Percentiles rank a stretch among this genome's conserved stretches.
Conservation (phyloP, 768 basidiomycete genomes). For the Boletus rubescentipes region DNA sequence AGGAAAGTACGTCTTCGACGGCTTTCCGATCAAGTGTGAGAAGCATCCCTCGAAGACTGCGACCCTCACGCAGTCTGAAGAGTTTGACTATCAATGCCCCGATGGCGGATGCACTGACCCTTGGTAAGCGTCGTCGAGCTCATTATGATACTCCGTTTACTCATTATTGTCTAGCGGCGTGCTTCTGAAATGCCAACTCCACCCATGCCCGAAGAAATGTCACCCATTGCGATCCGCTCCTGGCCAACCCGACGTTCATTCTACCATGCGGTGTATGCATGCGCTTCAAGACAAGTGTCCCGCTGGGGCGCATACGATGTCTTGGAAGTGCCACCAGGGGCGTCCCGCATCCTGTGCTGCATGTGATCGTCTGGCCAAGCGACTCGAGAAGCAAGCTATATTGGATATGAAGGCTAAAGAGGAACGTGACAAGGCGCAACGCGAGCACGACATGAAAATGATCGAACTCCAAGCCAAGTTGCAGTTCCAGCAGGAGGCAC, state of each 20-base stretch:
- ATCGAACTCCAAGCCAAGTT: constrained; percentile 45
- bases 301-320: constrained; percentile 40
- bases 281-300: constrained; percentile 40
- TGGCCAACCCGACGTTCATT: constrained; percentile 31
- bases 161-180: constrained; percentile 9
- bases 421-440: constrained; percentile 45
- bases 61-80: constrained; percentile 37
- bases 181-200: constrained; percentile 27
- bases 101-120: constrained; percentile 63
- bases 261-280: constrained; percentile 42
- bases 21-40: constrained; percentile 60
- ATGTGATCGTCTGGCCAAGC: constrained; percentile 45
- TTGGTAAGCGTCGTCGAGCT: constrained; percentile 45
- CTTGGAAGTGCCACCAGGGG: constrained; percentile 46
- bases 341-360: constrained; percentile 39
- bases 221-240: constrained; percentile 53
- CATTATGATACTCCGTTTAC: neutral
- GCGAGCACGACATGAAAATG: constrained; percentile 41
- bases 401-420: constrained; percentile 42
- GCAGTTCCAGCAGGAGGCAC: constrained; percentile 26
- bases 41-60: constrained; percentile 46
- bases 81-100: constrained; percentile 55
- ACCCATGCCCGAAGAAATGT: constrained; percentile 61
- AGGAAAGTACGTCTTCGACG: constrained; percentile 51
- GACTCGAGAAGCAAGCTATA: constrained; percentile 41